Evolutionary conservation across 2,329 filamentous ascomycete genomes (phyloP).

Genomic region (Lasiodiplodia hormozganensis): DNA sequence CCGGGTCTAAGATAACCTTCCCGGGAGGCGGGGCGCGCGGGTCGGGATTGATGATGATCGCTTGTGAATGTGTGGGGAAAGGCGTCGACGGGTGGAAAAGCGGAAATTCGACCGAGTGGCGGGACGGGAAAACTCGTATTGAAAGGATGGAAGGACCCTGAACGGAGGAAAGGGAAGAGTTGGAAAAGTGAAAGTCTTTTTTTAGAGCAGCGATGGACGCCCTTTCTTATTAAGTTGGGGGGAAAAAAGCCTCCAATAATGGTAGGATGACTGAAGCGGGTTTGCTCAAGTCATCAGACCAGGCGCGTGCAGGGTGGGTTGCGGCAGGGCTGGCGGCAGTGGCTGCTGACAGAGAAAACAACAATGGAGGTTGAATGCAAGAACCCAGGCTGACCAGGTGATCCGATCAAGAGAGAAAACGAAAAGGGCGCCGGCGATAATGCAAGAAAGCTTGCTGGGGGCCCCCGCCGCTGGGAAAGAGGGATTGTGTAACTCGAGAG

Average conservation of each 20-base stretch:
- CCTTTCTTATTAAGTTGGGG: not conserved
- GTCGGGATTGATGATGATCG: slow-evolving; percentile 6
- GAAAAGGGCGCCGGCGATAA: not conserved
- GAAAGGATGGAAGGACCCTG: not conserved
- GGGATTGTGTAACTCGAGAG: slow-evolving; percentile 4
- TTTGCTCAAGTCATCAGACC: slow-evolving; percentile 14
- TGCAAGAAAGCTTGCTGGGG: not conserved
- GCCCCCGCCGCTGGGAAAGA: slow-evolving; percentile 4
- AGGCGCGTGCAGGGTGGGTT: slow-evolving; percentile 8
- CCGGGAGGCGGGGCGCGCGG: slow-evolving; percentile 2
- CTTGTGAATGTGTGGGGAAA: slow-evolving; percentile 4
- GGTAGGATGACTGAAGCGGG: not conserved
- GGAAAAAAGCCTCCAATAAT: not conserved
- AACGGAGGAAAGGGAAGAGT: not conserved
- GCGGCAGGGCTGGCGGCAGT: slow-evolving; percentile 6
- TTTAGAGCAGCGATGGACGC: not conserved
- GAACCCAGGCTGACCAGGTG: not conserved
- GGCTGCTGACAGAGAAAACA: slow-evolving; percentile 12
- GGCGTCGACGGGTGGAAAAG: not conserved
- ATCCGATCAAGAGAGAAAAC: not conserved
- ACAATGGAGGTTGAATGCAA: not conserved
- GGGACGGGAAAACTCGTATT: too few relatives aligned
- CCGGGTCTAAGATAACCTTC: not conserved
- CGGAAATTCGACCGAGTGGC: not conserved
- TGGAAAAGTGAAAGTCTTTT: slow-evolving; percentile 1